Percentiles rank a stretch among this genome's conserved stretches.
Evolutionary conservation across 2,329 filamentous ascomycete species (phyloP).

Genomic region (Cyclaneusma minus): DNA sequence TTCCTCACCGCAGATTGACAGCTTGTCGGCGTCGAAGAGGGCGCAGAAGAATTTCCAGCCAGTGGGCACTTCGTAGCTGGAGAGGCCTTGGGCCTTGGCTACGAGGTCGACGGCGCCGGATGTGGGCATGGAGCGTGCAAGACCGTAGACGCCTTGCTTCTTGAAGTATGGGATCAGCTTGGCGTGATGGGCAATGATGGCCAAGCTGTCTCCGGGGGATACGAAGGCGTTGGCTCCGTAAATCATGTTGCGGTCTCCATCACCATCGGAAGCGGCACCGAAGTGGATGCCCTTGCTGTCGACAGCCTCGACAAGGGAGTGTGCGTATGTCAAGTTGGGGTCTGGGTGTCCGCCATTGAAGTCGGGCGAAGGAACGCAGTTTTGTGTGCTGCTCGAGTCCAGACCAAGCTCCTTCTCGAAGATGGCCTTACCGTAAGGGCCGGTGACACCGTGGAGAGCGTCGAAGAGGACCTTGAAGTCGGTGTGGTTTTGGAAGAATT

Average conservation of each 20-base stretch:
- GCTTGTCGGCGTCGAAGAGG: constrained; percentile 84
- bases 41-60: constrained; percentile 99
- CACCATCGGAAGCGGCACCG: constrained; percentile 88
- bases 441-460: constrained; percentile 85
- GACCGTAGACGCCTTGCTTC: constrained; percentile 88
- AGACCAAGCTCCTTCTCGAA: constrained; percentile 89
- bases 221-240: constrained; percentile 95
- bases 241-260: constrained; percentile 99
- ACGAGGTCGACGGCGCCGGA: constrained; percentile 91
- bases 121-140: constrained; percentile 95
- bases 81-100: constrained; percentile 80
- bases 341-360: constrained; percentile 97
- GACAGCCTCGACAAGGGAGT: constrained; percentile 84
- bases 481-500: constrained; percentile 71
- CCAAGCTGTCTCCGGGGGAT: constrained; percentile 89
- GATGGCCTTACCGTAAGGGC: constrained; percentile 86
- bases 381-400: constrained; percentile 63
- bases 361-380: constrained; percentile 83
- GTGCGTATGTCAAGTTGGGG: constrained; percentile 93
- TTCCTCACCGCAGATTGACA: constrained; percentile 97
- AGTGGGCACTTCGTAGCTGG: constrained; percentile 92
- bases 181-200: constrained; percentile 95
- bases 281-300: constrained; percentile 89
- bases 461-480: constrained; percentile 98
- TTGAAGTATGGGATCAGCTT: constrained; percentile 97